phyloP scores from a whole-genome alignment of 495 filamentous ascomycete species.

The Podospora bellae-mahoneyi region DNA sequence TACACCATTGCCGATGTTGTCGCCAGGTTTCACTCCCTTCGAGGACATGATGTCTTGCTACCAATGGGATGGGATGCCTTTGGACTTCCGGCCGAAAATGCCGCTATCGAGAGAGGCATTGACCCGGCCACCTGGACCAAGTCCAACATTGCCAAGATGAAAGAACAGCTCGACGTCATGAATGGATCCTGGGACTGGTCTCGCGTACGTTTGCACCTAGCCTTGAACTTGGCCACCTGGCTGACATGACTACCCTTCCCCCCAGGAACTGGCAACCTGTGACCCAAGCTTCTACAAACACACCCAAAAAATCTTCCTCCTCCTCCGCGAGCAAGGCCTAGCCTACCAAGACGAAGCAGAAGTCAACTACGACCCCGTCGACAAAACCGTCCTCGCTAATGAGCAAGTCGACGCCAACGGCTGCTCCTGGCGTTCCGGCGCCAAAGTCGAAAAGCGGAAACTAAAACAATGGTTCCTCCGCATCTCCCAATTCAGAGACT shows the following conservation, averaged over 20 bases:
- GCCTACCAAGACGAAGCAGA: slow-evolving; percentile 76
- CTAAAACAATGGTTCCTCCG: slow-evolving; percentile 89
- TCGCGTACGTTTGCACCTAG: slow-evolving; percentile 52
- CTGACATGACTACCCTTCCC: slow-evolving; percentile 12
- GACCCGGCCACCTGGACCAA: slow-evolving; percentile 76
- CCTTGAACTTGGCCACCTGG: background rate
- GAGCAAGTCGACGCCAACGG: slow-evolving; percentile 86
- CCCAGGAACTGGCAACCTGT: slow-evolving; percentile 78
- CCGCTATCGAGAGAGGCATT: slow-evolving; percentile 81
- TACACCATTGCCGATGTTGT: slow-evolving; percentile 90
- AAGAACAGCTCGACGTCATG: slow-evolving; percentile 71
- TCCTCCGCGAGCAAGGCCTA: slow-evolving; percentile 64
- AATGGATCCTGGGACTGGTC: slow-evolving; percentile 81
- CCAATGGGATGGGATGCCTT: slow-evolving; percentile 96
- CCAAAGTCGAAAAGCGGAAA: slow-evolving; percentile 73
- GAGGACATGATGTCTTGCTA: slow-evolving; percentile 71
- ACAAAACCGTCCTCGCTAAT: slow-evolving; percentile 85
- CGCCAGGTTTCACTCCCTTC: slow-evolving; percentile 71
- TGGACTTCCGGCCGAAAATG: slow-evolving; percentile 87
- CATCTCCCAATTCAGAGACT: slow-evolving; percentile 73
- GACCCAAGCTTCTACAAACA: slow-evolving; percentile 82
- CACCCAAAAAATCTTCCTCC: slow-evolving; percentile 79
- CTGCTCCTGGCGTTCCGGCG: slow-evolving; percentile 82
- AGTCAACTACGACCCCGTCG: slow-evolving; percentile 88
- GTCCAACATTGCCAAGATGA: slow-evolving; percentile 78